Percentiles rank a stretch among this genome's conserved stretches.
These are phyloP conservation scores for Haematococcus sp. DNA, from an alignment of 139 green algal genomes.

Conservation along the genomic window DNA sequence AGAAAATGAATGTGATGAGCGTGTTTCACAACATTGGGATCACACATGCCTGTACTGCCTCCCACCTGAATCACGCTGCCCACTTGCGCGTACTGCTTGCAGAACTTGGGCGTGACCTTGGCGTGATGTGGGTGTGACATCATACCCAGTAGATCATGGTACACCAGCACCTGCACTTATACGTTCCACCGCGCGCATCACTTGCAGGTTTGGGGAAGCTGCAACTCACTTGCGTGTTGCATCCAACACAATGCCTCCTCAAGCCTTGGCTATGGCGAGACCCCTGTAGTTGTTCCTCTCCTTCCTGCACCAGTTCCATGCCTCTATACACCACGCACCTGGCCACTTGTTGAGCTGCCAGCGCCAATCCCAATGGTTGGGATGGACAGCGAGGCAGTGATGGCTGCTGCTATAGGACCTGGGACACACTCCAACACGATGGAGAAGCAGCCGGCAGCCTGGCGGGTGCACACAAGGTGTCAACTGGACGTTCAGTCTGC, in stretches of 20 bases:
- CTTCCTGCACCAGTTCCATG: too few species aligned
- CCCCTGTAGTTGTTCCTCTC: too few species aligned
- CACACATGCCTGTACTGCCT: too few species aligned
- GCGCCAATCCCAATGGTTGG: constrained; percentile 98
- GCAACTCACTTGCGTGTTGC: too few species aligned
- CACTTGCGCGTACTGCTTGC: constrained; percentile 93
- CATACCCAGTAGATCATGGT: constrained; percentile 98
- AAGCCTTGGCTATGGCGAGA: too few species aligned
- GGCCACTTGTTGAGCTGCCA: constrained; percentile 74
- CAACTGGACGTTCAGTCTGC: too few species aligned
- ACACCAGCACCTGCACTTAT: constrained; percentile 91
- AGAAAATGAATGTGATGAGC: background rate
- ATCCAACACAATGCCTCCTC: too few species aligned
- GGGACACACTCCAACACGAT: constrained; percentile 97
- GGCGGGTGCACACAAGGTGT: too few species aligned
- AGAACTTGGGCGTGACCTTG: constrained; percentile 98
- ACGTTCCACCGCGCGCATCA: too few species aligned
- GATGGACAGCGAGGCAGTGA: constrained; percentile 81
- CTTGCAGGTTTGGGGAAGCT: too few species aligned
- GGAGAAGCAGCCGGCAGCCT: constrained; percentile 88
- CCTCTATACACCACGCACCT: constrained; percentile 60
- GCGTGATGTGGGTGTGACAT: constrained; percentile 96
- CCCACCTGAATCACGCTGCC: constrained; percentile 67
- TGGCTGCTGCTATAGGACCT: constrained; percentile 77
- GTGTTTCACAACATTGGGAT: too few species aligned